Conservation (phyloP, 2,329 filamentous ascomycete genomes). For the Dothistroma pini region DNA sequence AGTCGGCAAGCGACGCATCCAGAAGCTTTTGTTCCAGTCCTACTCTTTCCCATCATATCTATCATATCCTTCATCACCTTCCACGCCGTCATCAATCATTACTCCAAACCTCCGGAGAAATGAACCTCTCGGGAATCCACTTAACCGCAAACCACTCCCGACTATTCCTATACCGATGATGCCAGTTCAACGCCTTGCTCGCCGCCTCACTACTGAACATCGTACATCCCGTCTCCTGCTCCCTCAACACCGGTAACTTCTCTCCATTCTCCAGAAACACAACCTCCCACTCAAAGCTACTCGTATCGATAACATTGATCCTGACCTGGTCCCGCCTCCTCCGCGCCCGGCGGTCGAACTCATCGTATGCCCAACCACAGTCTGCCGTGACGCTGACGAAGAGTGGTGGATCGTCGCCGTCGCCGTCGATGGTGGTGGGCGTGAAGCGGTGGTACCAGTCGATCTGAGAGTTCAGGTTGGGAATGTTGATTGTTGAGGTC, state of each 20-base stretch:
- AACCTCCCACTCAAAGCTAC: conserved; percentile 7
- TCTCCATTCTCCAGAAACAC: conserved; percentile 6
- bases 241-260: conserved; percentile 6
- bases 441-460: conserved; percentile 10
- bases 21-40: not conserved
- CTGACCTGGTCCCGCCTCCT: not conserved
- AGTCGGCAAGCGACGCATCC: not conserved
- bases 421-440: not conserved
- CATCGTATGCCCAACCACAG: conserved; percentile 6
- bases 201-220: conserved; percentile 6
- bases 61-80: not conserved
- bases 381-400: conserved; percentile 7
- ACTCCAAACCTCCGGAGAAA: conserved; percentile 8
- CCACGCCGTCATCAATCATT: not conserved
- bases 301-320: conserved; percentile 9
- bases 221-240: conserved; percentile 9
- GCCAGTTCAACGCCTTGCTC: conserved; percentile 8
- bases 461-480: conserved; percentile 9
- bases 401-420: conserved; percentile 6
- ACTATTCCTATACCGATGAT: conserved; percentile 6
- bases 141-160: conserved; percentile 11
- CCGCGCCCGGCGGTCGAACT: conserved; percentile 6
- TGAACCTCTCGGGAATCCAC: conserved; percentile 2
- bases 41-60: not conserved
- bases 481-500: conserved; percentile 9